Evolutionary conservation across 768 basidiomycete species (phyloP), one percentile per base, ranked within the genome.

Genomic region (Asterophora parasitica): DNA sequence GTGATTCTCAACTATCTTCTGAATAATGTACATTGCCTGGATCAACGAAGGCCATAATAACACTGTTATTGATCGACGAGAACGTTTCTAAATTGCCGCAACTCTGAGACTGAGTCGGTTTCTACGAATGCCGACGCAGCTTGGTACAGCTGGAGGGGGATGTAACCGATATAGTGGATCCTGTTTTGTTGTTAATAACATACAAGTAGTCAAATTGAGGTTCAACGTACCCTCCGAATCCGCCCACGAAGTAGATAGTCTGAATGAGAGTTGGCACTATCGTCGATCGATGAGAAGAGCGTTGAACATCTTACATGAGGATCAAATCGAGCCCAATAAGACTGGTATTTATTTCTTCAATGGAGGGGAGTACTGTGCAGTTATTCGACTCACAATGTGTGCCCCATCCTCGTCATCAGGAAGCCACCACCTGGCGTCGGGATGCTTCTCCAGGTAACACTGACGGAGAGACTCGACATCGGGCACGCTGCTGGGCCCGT

Each of bases 311-410:
- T 58, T 54, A 77, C 77, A 46, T 74, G 69, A 19, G 76, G 76
- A 55, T 79, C 76, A 58, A 78, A 78, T 13, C 73, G 65, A 41
- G 77, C 76, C 78, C 78, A 79, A 51, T 75, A 76, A 10, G 75
- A 68, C 76, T 77, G 23, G n/a, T n/a, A n/a, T n/a, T 31, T 19
- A 44, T 26, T 43, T 15, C 17, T 17, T 49, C 19, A 46, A 28
- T 43, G 15, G 13, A 36, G 35, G 8, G 19, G n/a, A 32, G 16
- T 13, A 37, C 17, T 11, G 28, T 11, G 26, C 28, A 38, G 11
- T n/a, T 20, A 31, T 28, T 20, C 39, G 3, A 45, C 59, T 52
- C 40, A 77, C 75, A 40, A 67, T 59, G 58, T 77, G 77, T 8
- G 76, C 70, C 4, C 68, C 72, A 35, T 62, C 57, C 19, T 69